Evolutionary conservation across 1,284 basidiomycete species (phyloP).

Genomic region (Irpex rosettiformis): DNA sequence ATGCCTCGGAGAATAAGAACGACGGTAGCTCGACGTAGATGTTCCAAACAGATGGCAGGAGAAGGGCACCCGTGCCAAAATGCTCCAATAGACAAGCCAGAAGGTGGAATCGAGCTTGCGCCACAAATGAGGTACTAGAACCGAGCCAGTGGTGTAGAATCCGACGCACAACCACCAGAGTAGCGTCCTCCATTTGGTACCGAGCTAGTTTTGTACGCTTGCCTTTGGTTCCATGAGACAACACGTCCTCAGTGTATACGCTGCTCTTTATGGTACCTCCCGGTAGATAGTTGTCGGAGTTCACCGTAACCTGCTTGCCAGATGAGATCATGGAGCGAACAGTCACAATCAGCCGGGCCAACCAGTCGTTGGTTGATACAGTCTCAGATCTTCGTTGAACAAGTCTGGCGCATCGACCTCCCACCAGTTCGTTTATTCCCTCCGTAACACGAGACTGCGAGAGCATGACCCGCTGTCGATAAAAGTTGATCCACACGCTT

Average conservation of each 20-base stretch:
- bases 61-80: neutral
- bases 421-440: neutral
- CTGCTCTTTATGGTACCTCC: neutral
- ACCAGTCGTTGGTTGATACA: neutral
- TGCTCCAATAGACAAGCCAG: neutral
- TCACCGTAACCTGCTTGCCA: neutral
- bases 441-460: neutral
- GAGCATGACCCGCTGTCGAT: neutral
- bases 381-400: neutral
- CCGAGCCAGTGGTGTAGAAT: neutral
- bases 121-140: neutral
- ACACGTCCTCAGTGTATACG: neutral
- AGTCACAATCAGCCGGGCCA: neutral
- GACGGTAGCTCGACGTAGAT: neutral
- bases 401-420: neutral
- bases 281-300: neutral
- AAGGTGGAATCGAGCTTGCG: neutral
- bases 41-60: neutral
- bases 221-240: neutral
- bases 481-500: neutral
- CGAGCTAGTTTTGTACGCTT: neutral
- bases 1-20: neutral
- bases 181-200: neutral
- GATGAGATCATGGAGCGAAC: neutral
- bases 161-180: neutral